phyloP scores from a whole-genome alignment of 2,329 filamentous ascomycete species.

The Exophiala calicioides region DNA sequence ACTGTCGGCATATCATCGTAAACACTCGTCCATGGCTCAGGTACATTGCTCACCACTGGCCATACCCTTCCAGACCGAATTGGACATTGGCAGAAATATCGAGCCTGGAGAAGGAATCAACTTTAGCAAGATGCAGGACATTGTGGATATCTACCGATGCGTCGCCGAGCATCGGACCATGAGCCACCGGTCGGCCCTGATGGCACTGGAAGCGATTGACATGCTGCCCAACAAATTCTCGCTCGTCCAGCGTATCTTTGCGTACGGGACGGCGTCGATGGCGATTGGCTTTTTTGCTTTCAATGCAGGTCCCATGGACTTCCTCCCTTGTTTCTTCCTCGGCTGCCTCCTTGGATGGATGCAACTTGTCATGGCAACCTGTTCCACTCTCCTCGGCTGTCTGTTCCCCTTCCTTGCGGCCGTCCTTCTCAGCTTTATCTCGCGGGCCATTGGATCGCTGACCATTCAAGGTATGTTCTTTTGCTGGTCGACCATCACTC shows the following conservation, averaged over 20 bases:
- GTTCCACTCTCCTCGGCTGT: conserved; percentile 66
- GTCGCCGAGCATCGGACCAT: conserved; percentile 50
- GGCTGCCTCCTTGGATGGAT: conserved; percentile 73
- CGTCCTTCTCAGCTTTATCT: conserved; percentile 66
- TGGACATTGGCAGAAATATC: neutral
- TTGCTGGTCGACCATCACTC: conserved; percentile 70
- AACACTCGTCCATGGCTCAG: neutral
- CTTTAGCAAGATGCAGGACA: conserved; percentile 44
- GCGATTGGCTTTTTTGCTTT: conserved; percentile 80
- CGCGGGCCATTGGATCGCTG: conserved; percentile 68
- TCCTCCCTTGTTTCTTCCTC: conserved; percentile 74
- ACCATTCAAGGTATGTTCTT: conserved; percentile 56
- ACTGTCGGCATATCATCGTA: neutral
- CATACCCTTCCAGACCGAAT: neutral
- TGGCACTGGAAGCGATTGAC: conserved; percentile 54
- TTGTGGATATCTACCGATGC: conserved; percentile 50
- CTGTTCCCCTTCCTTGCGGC: conserved; percentile 65
- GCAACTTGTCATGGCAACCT: conserved; percentile 72
- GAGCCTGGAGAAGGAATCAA: conserved; percentile 38
- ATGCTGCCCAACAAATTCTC: conserved; percentile 57
- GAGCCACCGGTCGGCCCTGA: conserved; percentile 47
- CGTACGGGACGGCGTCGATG: conserved; percentile 75
- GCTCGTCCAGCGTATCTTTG: conserved; percentile 56
- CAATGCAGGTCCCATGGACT: conserved; percentile 70
- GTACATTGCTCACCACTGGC: neutral